These are phyloP conservation scores for Nemophila menziesii DNA, from an alignment of 257 asterid genomes.

Conservation along the genomic window DNA sequence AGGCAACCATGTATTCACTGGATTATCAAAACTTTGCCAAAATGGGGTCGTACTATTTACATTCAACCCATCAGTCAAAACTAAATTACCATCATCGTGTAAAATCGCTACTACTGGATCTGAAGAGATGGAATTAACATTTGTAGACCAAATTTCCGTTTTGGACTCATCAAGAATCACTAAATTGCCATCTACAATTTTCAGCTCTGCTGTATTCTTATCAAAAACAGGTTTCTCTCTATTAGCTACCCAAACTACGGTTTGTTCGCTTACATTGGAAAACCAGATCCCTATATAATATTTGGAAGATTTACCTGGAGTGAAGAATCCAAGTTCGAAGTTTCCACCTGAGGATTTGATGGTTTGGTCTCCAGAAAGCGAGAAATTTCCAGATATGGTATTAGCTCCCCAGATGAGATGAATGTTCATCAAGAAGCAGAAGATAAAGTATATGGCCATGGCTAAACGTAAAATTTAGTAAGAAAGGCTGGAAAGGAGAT, in stretches of 20 bases:
- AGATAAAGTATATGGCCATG: constrained; percentile 11
- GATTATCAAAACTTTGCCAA: constrained; percentile 63
- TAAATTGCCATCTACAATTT: constrained; percentile 19
- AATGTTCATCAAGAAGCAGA: not conserved
- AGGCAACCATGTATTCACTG: constrained; percentile 60
- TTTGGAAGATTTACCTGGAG: constrained; percentile 32
- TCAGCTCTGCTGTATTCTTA: constrained; percentile 16
- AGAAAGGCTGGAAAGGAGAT: not conserved
- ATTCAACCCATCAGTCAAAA: constrained; percentile 25
- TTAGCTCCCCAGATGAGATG: constrained; percentile 14
- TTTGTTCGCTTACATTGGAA: not conserved
- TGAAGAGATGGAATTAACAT: constrained; percentile 16
- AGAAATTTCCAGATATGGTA: constrained; percentile 24
- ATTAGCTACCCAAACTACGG: not conserved
- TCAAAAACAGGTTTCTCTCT: constrained; percentile 18
- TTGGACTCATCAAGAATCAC: constrained; percentile 28
- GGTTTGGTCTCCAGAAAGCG: constrained; percentile 35
- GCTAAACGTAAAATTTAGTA: not conserved
- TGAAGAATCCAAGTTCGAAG: constrained; percentile 37
- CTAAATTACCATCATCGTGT: constrained; percentile 49
- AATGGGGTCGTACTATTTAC: constrained; percentile 9
- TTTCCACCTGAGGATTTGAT: constrained; percentile 28
- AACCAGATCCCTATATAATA: constrained; percentile 45
- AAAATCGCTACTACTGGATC: constrained; percentile 40
- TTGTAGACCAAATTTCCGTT: constrained; percentile 45